phyloP scores from a whole-genome alignment of 805 yeast genomes.

The Saccharomycopsis fodiens region DNA sequence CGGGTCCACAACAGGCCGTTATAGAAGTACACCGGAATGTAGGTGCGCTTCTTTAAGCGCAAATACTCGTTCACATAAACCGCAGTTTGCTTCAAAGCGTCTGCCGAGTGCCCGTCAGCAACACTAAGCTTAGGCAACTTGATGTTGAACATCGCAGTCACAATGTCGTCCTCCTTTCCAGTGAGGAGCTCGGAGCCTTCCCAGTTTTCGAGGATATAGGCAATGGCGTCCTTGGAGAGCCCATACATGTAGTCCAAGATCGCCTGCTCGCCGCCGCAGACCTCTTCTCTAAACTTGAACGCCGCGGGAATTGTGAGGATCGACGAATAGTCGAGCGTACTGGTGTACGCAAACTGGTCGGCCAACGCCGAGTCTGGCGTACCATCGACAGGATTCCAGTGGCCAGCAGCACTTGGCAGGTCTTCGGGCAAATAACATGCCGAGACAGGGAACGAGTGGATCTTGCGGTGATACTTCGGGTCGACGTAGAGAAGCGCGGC shows the following conservation, averaged over 20 bases:
- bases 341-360: constrained; percentile 42
- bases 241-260: constrained; percentile 40
- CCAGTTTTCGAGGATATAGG: constrained; percentile 27
- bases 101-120: background rate
- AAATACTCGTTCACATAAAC: constrained; percentile 18
- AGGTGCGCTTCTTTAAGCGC: constrained; percentile 33
- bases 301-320: constrained; percentile 40
- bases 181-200: constrained; percentile 20
- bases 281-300: constrained; percentile 40
- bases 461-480: constrained; percentile 37
- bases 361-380: constrained; percentile 24
- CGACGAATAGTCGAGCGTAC: constrained; percentile 42
- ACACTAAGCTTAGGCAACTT: constrained; percentile 9
- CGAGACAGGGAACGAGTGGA: constrained; percentile 55
- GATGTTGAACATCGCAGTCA: constrained; percentile 20
- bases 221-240: constrained; percentile 39
- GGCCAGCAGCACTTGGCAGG: constrained; percentile 24
- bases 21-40: constrained; percentile 39
- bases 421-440: constrained; percentile 36
- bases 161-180: constrained; percentile 5
- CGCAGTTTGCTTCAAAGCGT: background rate
- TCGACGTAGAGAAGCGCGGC: constrained; percentile 53
- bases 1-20: constrained; percentile 37
- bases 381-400: constrained; percentile 8
- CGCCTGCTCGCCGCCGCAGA: constrained; percentile 53